Evolutionary conservation across 148 eudicot genomes (phyloP).

Genomic region (Cornus suecica): DNA sequence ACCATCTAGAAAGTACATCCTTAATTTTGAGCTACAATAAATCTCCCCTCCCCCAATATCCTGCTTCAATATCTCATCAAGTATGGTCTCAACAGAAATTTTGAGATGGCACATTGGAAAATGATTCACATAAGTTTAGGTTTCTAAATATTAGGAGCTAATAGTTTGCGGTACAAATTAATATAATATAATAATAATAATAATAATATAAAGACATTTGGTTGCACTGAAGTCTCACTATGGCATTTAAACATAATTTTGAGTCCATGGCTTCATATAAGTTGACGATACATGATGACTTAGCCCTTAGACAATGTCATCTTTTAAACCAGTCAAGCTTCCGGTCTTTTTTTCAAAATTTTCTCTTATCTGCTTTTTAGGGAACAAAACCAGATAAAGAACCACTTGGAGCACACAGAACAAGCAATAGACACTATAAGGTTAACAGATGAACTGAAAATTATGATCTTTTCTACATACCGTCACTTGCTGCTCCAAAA

Average conservation of each 20-base stretch:
- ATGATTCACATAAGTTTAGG: too few species aligned
- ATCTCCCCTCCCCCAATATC: neutral
- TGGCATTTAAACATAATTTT: too few species aligned
- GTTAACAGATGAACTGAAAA: neutral
- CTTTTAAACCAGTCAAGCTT: neutral
- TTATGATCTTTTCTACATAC: constrained; percentile 30
- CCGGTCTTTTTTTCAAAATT: neutral
- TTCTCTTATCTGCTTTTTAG: neutral
- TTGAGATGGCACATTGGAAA: too few species aligned
- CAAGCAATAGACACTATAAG: neutral
- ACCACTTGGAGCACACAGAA: neutral
- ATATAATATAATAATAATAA: too few species aligned
- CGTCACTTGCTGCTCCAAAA: constrained; percentile 99
- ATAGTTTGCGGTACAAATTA: too few species aligned
- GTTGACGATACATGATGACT: neutral
- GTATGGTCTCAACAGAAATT: too few species aligned
- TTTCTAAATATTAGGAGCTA: too few species aligned
- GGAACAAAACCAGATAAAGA: neutral
- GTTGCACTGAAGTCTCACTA: too few species aligned
- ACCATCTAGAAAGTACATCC: neutral
- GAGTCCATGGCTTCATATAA: neutral
- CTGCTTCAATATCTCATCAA: too few species aligned
- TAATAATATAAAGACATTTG: too few species aligned
- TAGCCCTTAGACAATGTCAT: neutral
- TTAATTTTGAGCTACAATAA: neutral